Conservation (phyloP, 2,329 filamentous ascomycete species). For the Pestalotiopsis sp. region DNA sequence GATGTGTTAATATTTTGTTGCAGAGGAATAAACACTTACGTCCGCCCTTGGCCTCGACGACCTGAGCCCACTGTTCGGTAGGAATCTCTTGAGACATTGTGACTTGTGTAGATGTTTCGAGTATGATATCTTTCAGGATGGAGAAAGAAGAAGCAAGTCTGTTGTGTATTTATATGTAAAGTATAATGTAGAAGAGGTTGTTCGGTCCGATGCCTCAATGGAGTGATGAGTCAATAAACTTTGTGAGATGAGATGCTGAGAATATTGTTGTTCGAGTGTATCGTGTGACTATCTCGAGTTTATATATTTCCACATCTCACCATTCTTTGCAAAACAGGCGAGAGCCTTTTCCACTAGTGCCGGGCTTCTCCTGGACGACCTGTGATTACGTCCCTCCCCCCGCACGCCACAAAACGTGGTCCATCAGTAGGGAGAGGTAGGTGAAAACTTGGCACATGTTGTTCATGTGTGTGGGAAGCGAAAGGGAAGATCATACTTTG, state of each 20-base stretch:
- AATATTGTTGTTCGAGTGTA: not conserved
- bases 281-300: constrained; percentile 5
- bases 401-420: not conserved
- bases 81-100: constrained; percentile 59
- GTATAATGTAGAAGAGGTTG: not conserved
- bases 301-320: not conserved
- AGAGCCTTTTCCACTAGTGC: not conserved
- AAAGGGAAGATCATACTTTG: not conserved
- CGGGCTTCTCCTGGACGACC: not conserved
- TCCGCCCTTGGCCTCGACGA: constrained; percentile 76
- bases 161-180: not conserved
- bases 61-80: constrained; percentile 86
- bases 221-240: constrained; percentile 1
- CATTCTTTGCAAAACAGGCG: not conserved
- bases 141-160: not conserved
- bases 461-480: not conserved
- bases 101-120: not conserved
- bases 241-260: not conserved
- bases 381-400: not conserved
- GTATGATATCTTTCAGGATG: not conserved
- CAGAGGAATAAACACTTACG: constrained; percentile 7
- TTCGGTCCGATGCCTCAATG: not conserved
- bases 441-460: not conserved
- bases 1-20: not conserved
- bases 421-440: not conserved